Conservation (phyloP, 1,284 basidiomycete species). For the Termitomyces sp. region DNA sequence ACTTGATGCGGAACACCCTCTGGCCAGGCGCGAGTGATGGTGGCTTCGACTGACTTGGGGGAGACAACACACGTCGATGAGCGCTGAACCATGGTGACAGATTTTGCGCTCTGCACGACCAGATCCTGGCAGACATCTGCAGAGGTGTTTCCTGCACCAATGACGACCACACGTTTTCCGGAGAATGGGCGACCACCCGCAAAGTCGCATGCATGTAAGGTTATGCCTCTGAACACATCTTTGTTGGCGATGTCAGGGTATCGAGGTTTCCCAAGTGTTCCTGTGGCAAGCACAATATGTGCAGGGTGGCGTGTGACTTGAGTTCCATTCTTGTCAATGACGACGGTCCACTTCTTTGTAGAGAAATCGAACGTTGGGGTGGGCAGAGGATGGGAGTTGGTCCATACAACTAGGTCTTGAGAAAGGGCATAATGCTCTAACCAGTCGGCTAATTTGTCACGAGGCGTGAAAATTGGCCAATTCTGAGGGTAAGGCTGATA, state of each 20-base stretch:
- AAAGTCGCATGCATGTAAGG: slow-evolving; percentile 28
- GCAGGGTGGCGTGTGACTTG: slow-evolving; percentile 22
- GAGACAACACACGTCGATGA: slow-evolving; percentile 34
- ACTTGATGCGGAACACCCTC: slow-evolving; percentile 28
- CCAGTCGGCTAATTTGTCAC: slow-evolving; percentile 34
- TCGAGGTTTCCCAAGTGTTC: slow-evolving; percentile 28
- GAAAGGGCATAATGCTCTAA: slow-evolving; percentile 31
- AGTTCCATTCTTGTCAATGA: slow-evolving; percentile 24
- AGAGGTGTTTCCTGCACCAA: slow-evolving; percentile 36
- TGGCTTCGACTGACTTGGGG: slow-evolving; percentile 21
- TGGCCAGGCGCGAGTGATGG: slow-evolving; percentile 29
- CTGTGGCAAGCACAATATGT: slow-evolving; percentile 35
- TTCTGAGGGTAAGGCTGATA: too few species aligned
- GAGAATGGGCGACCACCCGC: slow-evolving; percentile 22
- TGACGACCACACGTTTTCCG: slow-evolving; percentile 31
- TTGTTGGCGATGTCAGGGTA: slow-evolving; percentile 24
- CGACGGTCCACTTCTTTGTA: slow-evolving; percentile 28
- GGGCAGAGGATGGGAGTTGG: slow-evolving; percentile 22
- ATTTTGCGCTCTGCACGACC: slow-evolving; percentile 21
- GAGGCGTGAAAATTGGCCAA: slow-evolving; percentile 13
- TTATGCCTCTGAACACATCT: slow-evolving; percentile 26
- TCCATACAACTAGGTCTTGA: slow-evolving; percentile 35
- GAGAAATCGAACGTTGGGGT: slow-evolving; percentile 25
- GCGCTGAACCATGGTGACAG: slow-evolving; percentile 36
- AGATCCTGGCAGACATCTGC: slow-evolving; percentile 37